Percentiles rank a stretch among this genome's conserved stretches.
Evolutionary conservation across 441 rosid species (phyloP).

Genomic region (Aquilaria agallochum): DNA sequence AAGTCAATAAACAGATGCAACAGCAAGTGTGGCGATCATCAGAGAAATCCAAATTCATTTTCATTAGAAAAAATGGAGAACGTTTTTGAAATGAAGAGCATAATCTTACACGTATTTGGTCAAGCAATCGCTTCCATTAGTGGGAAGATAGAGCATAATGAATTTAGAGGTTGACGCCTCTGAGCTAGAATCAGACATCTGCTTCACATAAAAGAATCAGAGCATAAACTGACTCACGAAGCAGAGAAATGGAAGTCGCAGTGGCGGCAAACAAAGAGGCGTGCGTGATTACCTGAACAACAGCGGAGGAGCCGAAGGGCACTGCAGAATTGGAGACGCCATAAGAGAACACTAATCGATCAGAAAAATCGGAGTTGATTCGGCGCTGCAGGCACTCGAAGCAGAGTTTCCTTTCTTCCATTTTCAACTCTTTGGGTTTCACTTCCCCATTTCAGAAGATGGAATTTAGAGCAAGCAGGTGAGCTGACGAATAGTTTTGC

Average conservation of each 20-base stretch:
- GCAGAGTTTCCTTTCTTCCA: slow-evolving; percentile 37
- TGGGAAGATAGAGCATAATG: slow-evolving; percentile 45
- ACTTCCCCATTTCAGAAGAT: too few species aligned
- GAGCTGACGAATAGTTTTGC: too few species aligned
- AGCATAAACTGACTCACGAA: slow-evolving; percentile 8
- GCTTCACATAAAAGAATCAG: slow-evolving; percentile 23
- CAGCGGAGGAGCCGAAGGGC: slow-evolving; percentile 74
- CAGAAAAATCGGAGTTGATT: slow-evolving; percentile 68
- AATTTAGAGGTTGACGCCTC: slow-evolving; percentile 49
- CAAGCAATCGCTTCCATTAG: slow-evolving; percentile 43
- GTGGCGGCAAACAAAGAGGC: not conserved
- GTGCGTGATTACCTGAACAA: slow-evolving; percentile 47
- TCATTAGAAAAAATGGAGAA: too few species aligned
- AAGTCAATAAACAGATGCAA: too few species aligned
- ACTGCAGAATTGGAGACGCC: slow-evolving; percentile 70
- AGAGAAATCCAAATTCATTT: too few species aligned
- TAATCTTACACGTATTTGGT: slow-evolving; percentile 50
- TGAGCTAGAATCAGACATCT: slow-evolving; percentile 41
- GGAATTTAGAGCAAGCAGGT: too few species aligned
- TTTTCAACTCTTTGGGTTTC: slow-evolving; percentile 11
- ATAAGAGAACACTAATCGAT: slow-evolving; percentile 47
- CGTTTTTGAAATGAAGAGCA: not conserved
- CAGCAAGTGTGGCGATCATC: too few species aligned
- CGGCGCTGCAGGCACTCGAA: slow-evolving; percentile 70
- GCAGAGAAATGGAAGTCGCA: too few species aligned